Evolutionary conservation across 2,329 filamentous ascomycete species (phyloP), one percentile per base, ranked within the genome.

Genomic region (Aotearoamyces nothofagi): DNA sequence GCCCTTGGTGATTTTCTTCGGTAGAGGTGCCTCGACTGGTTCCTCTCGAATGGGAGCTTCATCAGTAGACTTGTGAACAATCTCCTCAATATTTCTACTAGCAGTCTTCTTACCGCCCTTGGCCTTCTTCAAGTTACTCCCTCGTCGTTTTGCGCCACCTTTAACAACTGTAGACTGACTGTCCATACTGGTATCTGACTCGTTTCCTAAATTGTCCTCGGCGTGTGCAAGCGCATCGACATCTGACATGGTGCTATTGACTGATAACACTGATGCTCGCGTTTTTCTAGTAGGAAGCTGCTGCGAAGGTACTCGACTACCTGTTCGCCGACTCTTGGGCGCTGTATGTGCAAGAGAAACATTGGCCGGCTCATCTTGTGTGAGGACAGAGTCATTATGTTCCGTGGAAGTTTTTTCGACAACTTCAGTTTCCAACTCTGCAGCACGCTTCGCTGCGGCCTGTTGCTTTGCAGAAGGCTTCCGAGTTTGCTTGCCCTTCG

Each of bases 171-270:
- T 45, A 13, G 43, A 40, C 20, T 45, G 43, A 27, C 39, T 45
- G 8, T 35, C 40, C 16, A 45, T 44, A 29, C 44, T 49, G 17
- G 33, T 40, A 32, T 53, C 47, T 3, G 45, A 44, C 17, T 55
- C 48, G 31, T 49, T 37, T 7, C 44, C 49, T 19, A 43, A 45
- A 10, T 51, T 42, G 12, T 50, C 46, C 30, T 48, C 44, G 11
- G 14, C 15, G 19, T 14, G 16, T 5, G 32, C 33, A 11, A 31
- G 23, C 10, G 26, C 31, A 17, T 34, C 29, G n/a, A 12, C n/a
- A 8, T 17, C 24, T 5, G 14, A 15, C 5, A 13, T 12, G 17
- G 12, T 19, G 5, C n/a, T 12, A 22, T 34, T 34, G 9, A 30
- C 32, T 26, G 41, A 37, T 17, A 41, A 23, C 4, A 26, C 30